Evolutionary conservation across 2,329 filamentous ascomycete genomes (phyloP), one percentile per base, ranked within the genome.

Genomic region (Rachicladosporium sp.): DNA sequence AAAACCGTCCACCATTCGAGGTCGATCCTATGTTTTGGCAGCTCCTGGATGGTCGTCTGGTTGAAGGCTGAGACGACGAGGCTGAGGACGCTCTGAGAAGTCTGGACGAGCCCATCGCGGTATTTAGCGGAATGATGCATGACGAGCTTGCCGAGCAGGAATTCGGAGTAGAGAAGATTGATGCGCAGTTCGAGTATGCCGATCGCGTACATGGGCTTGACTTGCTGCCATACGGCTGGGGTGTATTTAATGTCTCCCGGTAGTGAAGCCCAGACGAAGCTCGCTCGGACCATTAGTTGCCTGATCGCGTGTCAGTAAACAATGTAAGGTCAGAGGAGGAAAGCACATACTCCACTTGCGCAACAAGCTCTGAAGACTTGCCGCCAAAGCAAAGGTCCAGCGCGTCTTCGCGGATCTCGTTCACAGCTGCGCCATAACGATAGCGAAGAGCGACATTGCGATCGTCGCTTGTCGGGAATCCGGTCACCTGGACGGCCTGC

Each of bases 71-170:
- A 35, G 10, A 44, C 31, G 10, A 38, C 15, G 4, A 44, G 34
- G 9, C 31, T 32, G 4, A 44, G 11, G 21, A 44, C 33, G 10
- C 31, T 19, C 19, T 44, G 42, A 13, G 42, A 41, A 6, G 27
- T 34, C 12, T 35, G 12, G 9, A 44, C 41, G 3, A 44, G 15
- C 9, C n/a, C 19, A 7, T 11, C 15, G 4, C 38, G 42, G 31
- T 29, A 15, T 13, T 32, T 41, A 21, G 10, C 13, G 15, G 34
- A 23, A 11, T 37, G 39, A 19, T 29, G 27, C 13, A 37, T 11
- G 29, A 33, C 10, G 4, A 41, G 29, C 23, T 41, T 41, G 10
- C 33, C 31, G 2, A 41, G 30, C n/a, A 41, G 29, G 39, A 41
- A 41, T 6, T 41, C 33, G 31, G 33, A 37, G 34, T 41, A 41